Evolutionary conservation across 495 filamentous ascomycete genomes (phyloP).

Genomic region (Rhypophila decipiens): DNA sequence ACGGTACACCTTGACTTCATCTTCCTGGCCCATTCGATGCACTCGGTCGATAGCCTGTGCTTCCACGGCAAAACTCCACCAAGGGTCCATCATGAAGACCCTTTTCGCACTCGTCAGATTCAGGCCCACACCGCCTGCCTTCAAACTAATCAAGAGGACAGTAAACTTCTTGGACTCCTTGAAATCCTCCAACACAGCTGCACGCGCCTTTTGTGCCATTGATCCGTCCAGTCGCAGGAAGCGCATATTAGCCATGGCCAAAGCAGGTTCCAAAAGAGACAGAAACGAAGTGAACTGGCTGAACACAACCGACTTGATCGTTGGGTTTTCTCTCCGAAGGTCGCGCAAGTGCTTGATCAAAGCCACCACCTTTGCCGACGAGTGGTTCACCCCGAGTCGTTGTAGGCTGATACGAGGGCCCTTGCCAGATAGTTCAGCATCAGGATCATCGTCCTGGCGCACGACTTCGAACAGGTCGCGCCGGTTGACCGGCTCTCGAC

Average conservation of each 20-base stretch:
- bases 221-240: constrained; percentile 86
- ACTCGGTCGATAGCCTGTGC: constrained; percentile 97
- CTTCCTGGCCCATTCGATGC: constrained; percentile 94
- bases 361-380: constrained; percentile 81
- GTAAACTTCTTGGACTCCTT: constrained; percentile 40
- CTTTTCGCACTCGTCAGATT: constrained; percentile 83
- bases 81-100: constrained; percentile 98
- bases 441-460: constrained; percentile 39
- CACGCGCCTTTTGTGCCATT: constrained; percentile 78
- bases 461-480: constrained; percentile 88
- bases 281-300: constrained; percentile 97
- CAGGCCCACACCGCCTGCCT: constrained; percentile 88
- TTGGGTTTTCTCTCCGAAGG: constrained; percentile 52
- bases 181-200: constrained; percentile 69
- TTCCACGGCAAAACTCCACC: constrained; percentile 98
- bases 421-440: constrained; percentile 32
- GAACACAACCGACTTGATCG: constrained; percentile 88
- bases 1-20: constrained; percentile 75
- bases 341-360: constrained; percentile 67
- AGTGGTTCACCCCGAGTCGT: constrained; percentile 61
- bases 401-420: constrained; percentile 69
- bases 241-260: constrained; percentile 62
- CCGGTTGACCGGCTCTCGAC: constrained; percentile 69
- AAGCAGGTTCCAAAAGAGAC: constrained; percentile 75
- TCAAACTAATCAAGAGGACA: constrained; percentile 75